phyloP scores from a whole-genome alignment of 352 stramenopile genomes.

The Pythium phragmitis region DNA sequence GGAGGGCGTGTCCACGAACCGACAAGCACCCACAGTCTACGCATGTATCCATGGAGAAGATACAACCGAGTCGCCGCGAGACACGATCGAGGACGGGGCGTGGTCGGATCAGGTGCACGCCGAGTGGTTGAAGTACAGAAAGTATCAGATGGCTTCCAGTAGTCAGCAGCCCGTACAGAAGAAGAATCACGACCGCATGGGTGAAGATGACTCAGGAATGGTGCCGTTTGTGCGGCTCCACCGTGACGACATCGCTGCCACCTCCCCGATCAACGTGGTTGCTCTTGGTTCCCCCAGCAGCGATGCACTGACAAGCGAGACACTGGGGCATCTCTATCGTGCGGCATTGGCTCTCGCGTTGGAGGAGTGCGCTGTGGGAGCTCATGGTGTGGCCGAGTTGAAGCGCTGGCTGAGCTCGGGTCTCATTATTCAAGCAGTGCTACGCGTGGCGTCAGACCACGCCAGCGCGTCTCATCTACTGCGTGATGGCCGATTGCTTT shows the following conservation, averaged over 20 bases:
- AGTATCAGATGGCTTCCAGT: neutral
- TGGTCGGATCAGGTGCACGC: constrained; percentile 5
- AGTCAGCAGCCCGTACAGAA: neutral
- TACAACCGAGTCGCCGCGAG: neutral
- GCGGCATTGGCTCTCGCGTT: neutral
- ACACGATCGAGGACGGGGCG: neutral
- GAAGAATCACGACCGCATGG: neutral
- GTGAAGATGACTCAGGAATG: neutral
- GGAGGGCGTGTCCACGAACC: neutral
- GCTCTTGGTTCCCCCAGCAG: neutral
- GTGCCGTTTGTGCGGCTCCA: constrained; percentile 18
- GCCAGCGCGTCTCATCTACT: neutral
- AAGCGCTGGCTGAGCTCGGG: constrained; percentile 6
- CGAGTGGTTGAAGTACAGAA: neutral
- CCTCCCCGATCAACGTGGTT: neutral
- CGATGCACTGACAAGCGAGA: neutral
- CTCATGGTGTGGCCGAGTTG: neutral
- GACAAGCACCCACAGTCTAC: neutral
- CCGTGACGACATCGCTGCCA: constrained; percentile 15
- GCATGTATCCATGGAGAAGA: constrained; percentile 4
- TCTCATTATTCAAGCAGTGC: neutral
- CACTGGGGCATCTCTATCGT: neutral
- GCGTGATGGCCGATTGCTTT: neutral
- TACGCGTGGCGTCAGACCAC: neutral
- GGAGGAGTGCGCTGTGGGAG: neutral